Conservation (phyloP, 2,329 filamentous ascomycete species). For the Fusarium pseudograminearum region DNA sequence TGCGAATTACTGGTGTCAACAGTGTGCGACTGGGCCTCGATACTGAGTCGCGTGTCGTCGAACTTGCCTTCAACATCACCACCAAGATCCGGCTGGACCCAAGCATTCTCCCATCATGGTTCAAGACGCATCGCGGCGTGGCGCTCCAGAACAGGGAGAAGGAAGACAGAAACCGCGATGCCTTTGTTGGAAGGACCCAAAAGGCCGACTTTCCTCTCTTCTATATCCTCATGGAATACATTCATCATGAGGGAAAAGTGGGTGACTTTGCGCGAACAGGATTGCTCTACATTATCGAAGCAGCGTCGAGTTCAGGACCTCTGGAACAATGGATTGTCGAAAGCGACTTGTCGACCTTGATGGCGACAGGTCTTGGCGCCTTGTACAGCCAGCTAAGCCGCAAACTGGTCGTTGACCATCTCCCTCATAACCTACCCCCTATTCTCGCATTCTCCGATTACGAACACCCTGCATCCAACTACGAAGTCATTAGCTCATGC, state of each 20-base stretch:
- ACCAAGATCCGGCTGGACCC: constrained; percentile 95
- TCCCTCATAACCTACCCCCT: constrained; percentile 79
- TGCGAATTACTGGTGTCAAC: constrained; percentile 80
- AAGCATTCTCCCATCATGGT: constrained; percentile 90
- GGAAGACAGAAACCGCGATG: constrained; percentile 73
- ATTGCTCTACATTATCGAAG: constrained; percentile 94
- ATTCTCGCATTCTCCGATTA: constrained; percentile 93
- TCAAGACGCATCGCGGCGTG: constrained; percentile 68
- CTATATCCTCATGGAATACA: constrained; percentile 95
- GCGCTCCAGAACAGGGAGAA: constrained; percentile 52
- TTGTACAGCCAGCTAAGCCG: constrained; percentile 75
- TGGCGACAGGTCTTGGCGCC: constrained; percentile 94
- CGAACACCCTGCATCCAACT: constrained; percentile 74
- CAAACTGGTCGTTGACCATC: constrained; percentile 84
- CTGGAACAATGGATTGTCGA: constrained; percentile 97
- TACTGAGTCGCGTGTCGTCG: constrained; percentile 88
- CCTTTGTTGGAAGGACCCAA: constrained; percentile 86
- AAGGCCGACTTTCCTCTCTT: constrained; percentile 95
- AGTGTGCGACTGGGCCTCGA: constrained; percentile 80
- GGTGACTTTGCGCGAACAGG: constrained; percentile 97
- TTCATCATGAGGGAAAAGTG: constrained; percentile 93
- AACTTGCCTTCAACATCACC: constrained; percentile 94
- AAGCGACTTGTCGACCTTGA: constrained; percentile 93
- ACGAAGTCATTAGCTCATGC: constrained; percentile 79
- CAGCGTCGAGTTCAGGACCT: constrained; percentile 82